phyloP scores from a whole-genome alignment of 805 yeast species.

The Ogataea trehaloabstinens region DNA sequence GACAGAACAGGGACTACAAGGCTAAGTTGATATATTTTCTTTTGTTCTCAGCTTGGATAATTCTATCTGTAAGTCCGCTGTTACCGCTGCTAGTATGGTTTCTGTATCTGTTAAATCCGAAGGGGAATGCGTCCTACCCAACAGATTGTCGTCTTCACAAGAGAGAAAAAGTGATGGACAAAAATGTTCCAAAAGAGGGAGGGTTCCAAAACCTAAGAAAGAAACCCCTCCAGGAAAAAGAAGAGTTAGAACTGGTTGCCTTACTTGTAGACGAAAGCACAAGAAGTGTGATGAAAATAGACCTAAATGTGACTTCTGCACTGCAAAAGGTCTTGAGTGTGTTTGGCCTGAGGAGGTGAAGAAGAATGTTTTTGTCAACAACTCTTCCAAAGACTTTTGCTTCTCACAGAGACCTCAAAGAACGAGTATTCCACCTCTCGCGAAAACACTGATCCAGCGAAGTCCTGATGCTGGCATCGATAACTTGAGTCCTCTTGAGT shows the following conservation, averaged over 20 bases:
- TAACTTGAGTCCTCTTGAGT: constrained; percentile 16
- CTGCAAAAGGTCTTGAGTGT: constrained; percentile 35
- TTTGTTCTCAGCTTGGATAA: no score
- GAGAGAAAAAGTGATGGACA: background rate
- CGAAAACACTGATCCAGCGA: constrained; percentile 4
- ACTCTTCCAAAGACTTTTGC: constrained; percentile 27
- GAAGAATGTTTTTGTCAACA: constrained; percentile 27
- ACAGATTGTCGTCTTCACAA: background rate
- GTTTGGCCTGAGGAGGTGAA: constrained; percentile 36
- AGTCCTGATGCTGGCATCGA: constrained; percentile 4
- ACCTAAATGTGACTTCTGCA: constrained; percentile 50
- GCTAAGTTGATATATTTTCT: no score
- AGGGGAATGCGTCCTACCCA: background rate
- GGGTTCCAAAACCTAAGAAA: constrained; percentile 22
- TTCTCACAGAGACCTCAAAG: constrained; percentile 12
- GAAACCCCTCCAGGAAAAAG: constrained; percentile 34
- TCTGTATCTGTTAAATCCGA: constrained; percentile 1
- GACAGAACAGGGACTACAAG: no score
- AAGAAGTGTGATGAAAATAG: constrained; percentile 55
- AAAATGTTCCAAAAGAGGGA: constrained; percentile 18
- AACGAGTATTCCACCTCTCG: constrained; percentile 4
- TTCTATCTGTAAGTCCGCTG: no score
- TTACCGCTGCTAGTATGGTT: background rate
- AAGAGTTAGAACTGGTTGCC: constrained; percentile 45
- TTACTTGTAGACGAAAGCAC: constrained; percentile 52